Percentiles rank a stretch among this genome's conserved stretches.
phyloP scores from a whole-genome alignment of 306 rosid genomes.

The Begonia peltatifolia region DNA sequence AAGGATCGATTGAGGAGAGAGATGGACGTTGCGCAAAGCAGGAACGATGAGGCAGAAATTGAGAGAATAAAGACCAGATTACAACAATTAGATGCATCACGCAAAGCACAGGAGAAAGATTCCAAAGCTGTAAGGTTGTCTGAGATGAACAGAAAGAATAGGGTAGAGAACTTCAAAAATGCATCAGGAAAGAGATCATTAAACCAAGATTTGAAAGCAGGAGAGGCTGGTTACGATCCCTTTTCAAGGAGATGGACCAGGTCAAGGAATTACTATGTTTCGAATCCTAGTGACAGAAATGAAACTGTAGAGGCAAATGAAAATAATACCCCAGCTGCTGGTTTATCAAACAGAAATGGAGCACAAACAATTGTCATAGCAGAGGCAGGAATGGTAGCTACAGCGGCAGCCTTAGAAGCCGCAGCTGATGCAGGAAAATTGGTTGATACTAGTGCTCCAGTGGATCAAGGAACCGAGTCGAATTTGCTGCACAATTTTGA shows the following conservation, averaged over 20 bases:
- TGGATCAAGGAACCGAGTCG: slow-evolving; percentile 74
- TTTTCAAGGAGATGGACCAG: slow-evolving; percentile 98
- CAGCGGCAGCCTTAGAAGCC: slow-evolving; percentile 76
- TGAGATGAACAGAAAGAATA: slow-evolving; percentile 91
- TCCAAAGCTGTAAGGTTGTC: slow-evolving; percentile 74
- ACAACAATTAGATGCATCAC: slow-evolving; percentile 59
- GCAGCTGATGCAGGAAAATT: slow-evolving; percentile 92
- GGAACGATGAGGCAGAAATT: slow-evolving; percentile 42
- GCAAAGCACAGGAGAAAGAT: slow-evolving; percentile 37
- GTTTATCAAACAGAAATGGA: slow-evolving; percentile 19
- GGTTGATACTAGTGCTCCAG: slow-evolving; percentile 76
- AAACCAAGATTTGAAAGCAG: slow-evolving; percentile 49
- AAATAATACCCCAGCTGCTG: slow-evolving; percentile 13
- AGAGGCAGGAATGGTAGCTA: slow-evolving; percentile 52
- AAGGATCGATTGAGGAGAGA: slow-evolving; percentile 70
- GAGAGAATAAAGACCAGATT: slow-evolving; percentile 57
- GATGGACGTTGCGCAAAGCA: slow-evolving; percentile 57
- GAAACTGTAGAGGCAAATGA: slow-evolving; percentile 23
- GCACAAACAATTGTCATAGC: slow-evolving; percentile 9
- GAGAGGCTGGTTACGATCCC: slow-evolving; percentile 97
- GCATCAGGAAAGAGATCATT: slow-evolving; percentile 61
- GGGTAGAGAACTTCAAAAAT: slow-evolving; percentile 91
- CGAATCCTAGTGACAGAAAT: slow-evolving; percentile 37
- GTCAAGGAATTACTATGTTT: slow-evolving; percentile 74
- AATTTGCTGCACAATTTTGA: slow-evolving; percentile 66